phyloP scores from a whole-genome alignment of 148 eudicot species.

The Amaranthus palmeri region DNA sequence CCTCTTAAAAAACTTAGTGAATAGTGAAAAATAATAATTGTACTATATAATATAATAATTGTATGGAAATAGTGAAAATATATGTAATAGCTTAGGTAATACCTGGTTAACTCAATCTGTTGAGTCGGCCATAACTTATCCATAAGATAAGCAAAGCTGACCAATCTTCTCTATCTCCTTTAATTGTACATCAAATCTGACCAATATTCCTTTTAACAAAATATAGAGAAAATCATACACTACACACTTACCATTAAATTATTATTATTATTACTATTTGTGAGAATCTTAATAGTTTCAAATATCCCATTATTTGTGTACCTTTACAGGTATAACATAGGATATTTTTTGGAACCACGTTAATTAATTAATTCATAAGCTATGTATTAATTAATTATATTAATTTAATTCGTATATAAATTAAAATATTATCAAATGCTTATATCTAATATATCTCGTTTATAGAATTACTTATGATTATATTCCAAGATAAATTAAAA shows the following conservation, averaged over 20 bases:
- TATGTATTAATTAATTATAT: too few species aligned
- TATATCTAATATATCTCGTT: too few species aligned
- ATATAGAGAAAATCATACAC: background rate
- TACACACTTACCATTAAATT: background rate
- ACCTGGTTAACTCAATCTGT: background rate
- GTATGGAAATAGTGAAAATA: too few species aligned
- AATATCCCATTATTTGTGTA: background rate
- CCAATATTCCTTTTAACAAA: slow-evolving; percentile 7
- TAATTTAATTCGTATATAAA: too few species aligned
- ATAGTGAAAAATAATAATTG: too few species aligned
- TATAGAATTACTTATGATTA: too few species aligned
- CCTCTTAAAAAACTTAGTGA: too few species aligned
- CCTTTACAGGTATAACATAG: slow-evolving; percentile 13
- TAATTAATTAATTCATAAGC: background rate
- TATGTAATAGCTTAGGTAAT: background rate
- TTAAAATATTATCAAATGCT: too few species aligned
- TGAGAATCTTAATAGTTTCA: background rate
- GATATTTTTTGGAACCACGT: background rate
- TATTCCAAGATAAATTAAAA: too few species aligned
- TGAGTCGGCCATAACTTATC: background rate
- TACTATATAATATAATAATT: too few species aligned
- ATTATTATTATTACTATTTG: background rate
- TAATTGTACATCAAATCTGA: background rate
- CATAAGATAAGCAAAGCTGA: slow-evolving; percentile 7
- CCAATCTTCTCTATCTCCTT: background rate